Evolutionary conservation across 441 rosid species (phyloP).

Genomic region (Adansonia grandidieri): DNA sequence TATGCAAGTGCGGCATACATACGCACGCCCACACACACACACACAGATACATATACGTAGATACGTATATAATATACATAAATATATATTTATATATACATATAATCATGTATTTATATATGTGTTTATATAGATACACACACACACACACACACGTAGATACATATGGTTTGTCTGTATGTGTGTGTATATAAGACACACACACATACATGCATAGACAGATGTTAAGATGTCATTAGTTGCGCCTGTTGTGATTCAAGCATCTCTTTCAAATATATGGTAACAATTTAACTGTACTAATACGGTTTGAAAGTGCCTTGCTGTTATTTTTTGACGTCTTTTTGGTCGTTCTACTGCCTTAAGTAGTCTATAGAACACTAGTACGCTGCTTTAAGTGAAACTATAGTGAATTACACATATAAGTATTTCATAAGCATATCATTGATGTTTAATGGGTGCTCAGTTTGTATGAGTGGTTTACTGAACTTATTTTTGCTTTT

Average conservation of each 20-base stretch:
- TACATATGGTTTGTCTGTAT: too few relatives aligned
- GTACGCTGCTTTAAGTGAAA: neutral
- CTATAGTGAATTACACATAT: neutral
- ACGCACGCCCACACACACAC: too few relatives aligned
- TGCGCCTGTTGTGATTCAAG: neutral
- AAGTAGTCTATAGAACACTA: constrained; percentile 6
- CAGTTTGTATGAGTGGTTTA: neutral
- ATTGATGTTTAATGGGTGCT: constrained; percentile 5
- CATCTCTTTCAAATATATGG: neutral
- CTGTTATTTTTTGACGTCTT: neutral
- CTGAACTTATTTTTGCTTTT: neutral
- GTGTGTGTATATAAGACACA: neutral
- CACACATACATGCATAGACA: neutral
- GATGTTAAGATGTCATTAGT: constrained; percentile 14
- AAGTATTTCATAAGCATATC: neutral
- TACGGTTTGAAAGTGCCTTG: constrained; percentile 9
- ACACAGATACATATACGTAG: too few relatives aligned
- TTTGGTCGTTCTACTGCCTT: neutral
- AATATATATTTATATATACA: too few relatives aligned
- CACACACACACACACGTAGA: too few relatives aligned
- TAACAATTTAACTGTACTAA: neutral
- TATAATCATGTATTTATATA: too few relatives aligned
- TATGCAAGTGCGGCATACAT: too few relatives aligned
- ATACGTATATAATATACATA: too few relatives aligned
- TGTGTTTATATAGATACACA: too few relatives aligned